Conservation (phyloP, 2,329 filamentous ascomycete genomes). For the Plenodomus biglobosus region DNA sequence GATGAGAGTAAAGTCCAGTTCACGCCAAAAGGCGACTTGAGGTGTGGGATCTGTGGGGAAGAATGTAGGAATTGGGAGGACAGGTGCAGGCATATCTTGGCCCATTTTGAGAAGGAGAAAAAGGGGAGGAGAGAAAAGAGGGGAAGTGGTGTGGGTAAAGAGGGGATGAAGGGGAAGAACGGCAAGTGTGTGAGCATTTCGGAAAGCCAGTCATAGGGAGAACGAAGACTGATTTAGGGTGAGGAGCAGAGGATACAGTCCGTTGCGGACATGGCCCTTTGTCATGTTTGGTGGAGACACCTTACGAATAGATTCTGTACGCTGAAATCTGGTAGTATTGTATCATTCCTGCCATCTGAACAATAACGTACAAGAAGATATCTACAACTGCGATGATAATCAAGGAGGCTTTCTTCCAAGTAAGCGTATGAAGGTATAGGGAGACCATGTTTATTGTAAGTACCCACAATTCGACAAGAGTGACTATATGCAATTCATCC, state of each 20-base stretch:
- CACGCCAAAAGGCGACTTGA: constrained; percentile 10
- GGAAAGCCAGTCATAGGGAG: neutral
- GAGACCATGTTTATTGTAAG: too few species aligned
- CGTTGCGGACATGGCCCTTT: too few species aligned
- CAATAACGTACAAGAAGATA: too few species aligned
- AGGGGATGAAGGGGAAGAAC: neutral
- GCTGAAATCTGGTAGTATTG: too few species aligned
- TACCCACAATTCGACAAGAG: too few species aligned
- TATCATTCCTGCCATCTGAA: too few species aligned
- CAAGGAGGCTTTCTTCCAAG: too few species aligned
- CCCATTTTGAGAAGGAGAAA: constrained; percentile 23
- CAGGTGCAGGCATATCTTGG: constrained; percentile 23
- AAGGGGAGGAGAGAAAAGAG: neutral
- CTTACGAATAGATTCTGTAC: too few species aligned
- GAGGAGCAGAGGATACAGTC: neutral
- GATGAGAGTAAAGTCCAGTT: constrained; percentile 20
- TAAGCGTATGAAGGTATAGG: too few species aligned
- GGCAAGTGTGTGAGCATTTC: neutral
- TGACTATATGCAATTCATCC: too few species aligned
- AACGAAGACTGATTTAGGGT: neutral
- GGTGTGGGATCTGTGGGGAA: constrained; percentile 17
- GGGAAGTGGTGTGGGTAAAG: neutral
- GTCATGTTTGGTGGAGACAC: too few species aligned
- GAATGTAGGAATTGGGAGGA: constrained; percentile 21
- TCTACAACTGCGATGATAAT: too few species aligned